Base-by-base conservation (phyloP, 108 stramenopile genomes). In the Fistulifera solaris region DNA sequence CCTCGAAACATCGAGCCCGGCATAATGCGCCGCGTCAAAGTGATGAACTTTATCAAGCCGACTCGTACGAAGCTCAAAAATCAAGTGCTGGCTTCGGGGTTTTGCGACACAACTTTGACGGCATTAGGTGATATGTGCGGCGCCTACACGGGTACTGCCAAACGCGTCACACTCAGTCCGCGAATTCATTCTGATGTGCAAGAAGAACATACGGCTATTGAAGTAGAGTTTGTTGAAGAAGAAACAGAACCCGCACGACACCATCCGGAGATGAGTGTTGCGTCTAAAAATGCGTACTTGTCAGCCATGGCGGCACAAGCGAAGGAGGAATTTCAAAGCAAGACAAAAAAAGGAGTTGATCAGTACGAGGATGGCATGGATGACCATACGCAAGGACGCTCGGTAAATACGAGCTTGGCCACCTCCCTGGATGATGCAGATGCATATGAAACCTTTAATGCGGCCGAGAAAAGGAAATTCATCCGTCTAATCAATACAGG, bases 381-480 rank as follows among this genome's bases (percentile, higher is more conserved):
- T 47, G 7, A 56, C 28, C 23, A 31, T 1, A 62, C 66, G 26
- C 31, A 35, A 35, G 8, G 8, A 8, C 31, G 31, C 31, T 35
- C 31, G 31, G 8, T 8, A 8, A n/a, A n/a, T n/a, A 3, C 31
- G 8, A 35, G 8, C 8, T 35, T 35, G 31, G 31, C 3, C 8
- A 3, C 31, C 8, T 35, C 31, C 8, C 6, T 35, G 8, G 57
- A 61, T 35, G 64, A 56, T 12, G 75, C 76, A 27, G 68, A 71
- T 61, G 28, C 64, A 0, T 89, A 89, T 62, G 65, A 61, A 43
- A 74, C 49, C 41, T 81, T 85, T 50, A 75, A 40, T 54, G 64
- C 74, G 4, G 27, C 68, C 17, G 83, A 89, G 49, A 89, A 89
- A 54, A 68, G 84, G 3, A 75, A 79, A 52, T 89, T 89, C 46